phyloP scores from a whole-genome alignment of 495 filamentous ascomycete species.

The Lophium mytilinum region DNA sequence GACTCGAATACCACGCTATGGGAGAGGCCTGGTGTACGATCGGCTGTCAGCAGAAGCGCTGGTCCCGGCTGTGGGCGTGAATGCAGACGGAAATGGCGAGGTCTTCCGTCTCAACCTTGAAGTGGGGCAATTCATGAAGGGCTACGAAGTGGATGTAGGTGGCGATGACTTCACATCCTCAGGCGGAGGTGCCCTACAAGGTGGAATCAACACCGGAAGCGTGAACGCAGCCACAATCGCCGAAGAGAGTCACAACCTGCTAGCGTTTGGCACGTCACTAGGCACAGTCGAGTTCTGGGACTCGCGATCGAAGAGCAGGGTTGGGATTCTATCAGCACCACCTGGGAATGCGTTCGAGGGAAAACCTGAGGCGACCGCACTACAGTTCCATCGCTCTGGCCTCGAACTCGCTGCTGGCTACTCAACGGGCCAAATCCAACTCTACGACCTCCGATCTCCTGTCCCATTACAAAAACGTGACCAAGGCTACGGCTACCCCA shows the following conservation, averaged over 20 bases:
- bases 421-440: conserved; percentile 76
- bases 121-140: conserved; percentile 79
- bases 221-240: conserved; percentile 90
- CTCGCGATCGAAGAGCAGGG: conserved; percentile 66
- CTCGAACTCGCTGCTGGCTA: conserved; percentile 83
- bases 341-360: conserved; percentile 37
- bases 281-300: conserved; percentile 99
- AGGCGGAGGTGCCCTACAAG: conserved; percentile 65
- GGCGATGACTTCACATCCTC: conserved; percentile 61
- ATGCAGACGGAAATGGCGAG: conserved; percentile 74
- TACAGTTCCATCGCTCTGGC: conserved; percentile 80
- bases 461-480: conserved; percentile 81
- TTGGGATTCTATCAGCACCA: conserved; percentile 56
- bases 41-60: conserved; percentile 79
- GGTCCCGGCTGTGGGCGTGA: conserved; percentile 79
- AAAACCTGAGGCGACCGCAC: conserved; percentile 71
- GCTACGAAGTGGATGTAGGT: conserved; percentile 74
- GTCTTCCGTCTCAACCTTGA: conserved; percentile 91
- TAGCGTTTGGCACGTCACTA: conserved; percentile 89
- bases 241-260: conserved; percentile 80
- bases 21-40: conserved; percentile 80
- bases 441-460: conserved; percentile 89
- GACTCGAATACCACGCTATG: conserved; percentile 83
- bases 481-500: conserved; percentile 91
- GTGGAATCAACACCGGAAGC: conserved; percentile 67